phyloP scores from a whole-genome alignment of 805 yeast species.

The Sporopachydermia quercuum region DNA sequence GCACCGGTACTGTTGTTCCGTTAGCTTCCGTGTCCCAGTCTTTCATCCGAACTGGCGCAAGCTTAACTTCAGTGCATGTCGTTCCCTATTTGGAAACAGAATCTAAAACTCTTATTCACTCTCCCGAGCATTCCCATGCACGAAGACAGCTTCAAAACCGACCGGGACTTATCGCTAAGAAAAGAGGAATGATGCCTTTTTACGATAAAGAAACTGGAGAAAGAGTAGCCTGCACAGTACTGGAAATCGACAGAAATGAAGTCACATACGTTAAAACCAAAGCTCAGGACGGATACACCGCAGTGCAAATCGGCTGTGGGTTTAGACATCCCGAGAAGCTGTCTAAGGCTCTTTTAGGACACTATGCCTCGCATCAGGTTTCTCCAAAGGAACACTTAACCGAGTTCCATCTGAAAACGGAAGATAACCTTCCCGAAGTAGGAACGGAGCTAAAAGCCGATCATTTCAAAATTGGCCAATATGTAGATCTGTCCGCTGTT shows the following conservation, averaged over 20 bases:
- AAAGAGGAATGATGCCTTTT: slow-evolving; percentile 84
- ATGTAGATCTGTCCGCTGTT: slow-evolving; percentile 63
- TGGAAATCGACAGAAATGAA: slow-evolving; percentile 80
- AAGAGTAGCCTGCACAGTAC: slow-evolving; percentile 69
- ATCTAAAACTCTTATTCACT: slow-evolving; percentile 42
- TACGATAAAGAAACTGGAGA: slow-evolving; percentile 52
- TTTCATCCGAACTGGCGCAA: slow-evolving; percentile 19
- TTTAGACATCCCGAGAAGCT: slow-evolving; percentile 47
- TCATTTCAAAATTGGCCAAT: slow-evolving; percentile 71
- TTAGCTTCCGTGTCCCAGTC: no score
- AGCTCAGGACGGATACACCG: slow-evolving; percentile 64
- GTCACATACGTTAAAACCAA: slow-evolving; percentile 60
- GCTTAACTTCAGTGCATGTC: slow-evolving; percentile 34
- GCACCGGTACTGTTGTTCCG: no score
- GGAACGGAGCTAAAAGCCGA: slow-evolving; percentile 75
- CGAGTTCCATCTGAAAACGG: slow-evolving; percentile 69
- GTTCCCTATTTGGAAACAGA: slow-evolving; percentile 31
- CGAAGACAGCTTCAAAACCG: slow-evolving; percentile 63
- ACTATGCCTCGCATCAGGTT: slow-evolving; percentile 62
- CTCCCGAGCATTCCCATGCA: slow-evolving; percentile 51
- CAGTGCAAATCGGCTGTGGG: slow-evolving; percentile 82
- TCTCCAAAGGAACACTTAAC: slow-evolving; percentile 65
- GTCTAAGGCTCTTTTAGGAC: slow-evolving; percentile 54
- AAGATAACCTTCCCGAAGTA: slow-evolving; percentile 48
- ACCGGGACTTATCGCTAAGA: slow-evolving; percentile 73